Base-by-base conservation (phyloP, 805 yeast genomes). In the Wickerhamomyces hampshirensis region DNA sequence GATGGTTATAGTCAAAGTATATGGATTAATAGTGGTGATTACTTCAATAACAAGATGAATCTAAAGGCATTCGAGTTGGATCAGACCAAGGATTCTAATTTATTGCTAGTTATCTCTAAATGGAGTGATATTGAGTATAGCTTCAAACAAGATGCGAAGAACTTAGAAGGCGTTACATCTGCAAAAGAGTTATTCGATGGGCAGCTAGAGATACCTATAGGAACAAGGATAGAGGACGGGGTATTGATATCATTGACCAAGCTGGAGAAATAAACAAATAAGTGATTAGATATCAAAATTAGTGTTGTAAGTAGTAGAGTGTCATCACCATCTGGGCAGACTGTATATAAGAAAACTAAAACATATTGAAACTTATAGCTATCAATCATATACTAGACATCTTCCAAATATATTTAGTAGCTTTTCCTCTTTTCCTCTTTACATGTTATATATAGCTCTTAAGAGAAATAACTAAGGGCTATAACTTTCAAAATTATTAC, bases 151-250 rank as follows among this genome's bases (percentile, higher is more conserved):
- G 87, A 79, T 38, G 60, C 63, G 28, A 59, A 59, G 13, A n/a
- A n/a, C n/a, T n/a, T n/a, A n/a, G n/a, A n/a, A n/a, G 79, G 73
- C 3, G 73, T 81, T 7, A 65, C 65, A 0, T 66, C 65, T 28
- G 76, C 80, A 2, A 60, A 69, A 11, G 80, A 78, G 42, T 69
- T 87, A 65, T 82, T 87, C 55, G 95, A 87, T 57, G 79, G 81
- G 4, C 65, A 69, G 37, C 33, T 76, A 17, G 51, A 51, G 6
- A 68, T 82, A 6, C 81, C 84, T 1, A 55, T 62, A 1, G 75
- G 81, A 0, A 69, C 74, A 1, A 65, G 83, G 40, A 67, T 81
- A 2, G 95, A 85, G 50, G 96, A 87, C 56, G 82, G 80, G 4
- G 68, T 78, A 1, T 51, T 80, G 59, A 75, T 83, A 8, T 71